Conservation (phyloP, 108 stramenopile genomes). For the Craspedostauros australis region DNA sequence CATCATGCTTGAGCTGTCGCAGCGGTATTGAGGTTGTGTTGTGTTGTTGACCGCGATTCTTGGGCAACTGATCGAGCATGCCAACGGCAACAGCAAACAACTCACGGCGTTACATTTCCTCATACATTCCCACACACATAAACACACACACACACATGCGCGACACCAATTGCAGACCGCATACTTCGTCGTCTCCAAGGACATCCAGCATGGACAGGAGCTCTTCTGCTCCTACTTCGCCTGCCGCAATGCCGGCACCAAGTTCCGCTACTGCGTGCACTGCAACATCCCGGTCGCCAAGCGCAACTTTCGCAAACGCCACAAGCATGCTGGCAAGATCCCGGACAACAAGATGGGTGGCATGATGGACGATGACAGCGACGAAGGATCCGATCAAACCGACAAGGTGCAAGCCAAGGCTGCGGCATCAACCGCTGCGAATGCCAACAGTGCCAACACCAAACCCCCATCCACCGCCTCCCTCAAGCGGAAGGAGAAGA, state of each 20-base stretch:
- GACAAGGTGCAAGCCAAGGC: not conserved
- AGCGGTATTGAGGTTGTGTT: too few relatives aligned
- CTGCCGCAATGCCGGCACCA: slow-evolving; percentile 73
- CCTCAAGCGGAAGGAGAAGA: too few relatives aligned
- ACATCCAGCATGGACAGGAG: slow-evolving; percentile 74
- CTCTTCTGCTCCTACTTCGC: slow-evolving; percentile 71
- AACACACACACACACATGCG: not conserved
- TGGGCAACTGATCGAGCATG: too few relatives aligned
- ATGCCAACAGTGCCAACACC: not conserved
- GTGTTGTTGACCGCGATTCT: too few relatives aligned
- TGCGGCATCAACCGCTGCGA: not conserved
- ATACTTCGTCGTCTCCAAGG: slow-evolving; percentile 68
- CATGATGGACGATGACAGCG: not conserved
- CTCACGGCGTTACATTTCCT: not conserved
- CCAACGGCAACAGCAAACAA: not conserved
- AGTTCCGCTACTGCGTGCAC: slow-evolving; percentile 66
- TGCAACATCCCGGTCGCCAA: slow-evolving; percentile 79
- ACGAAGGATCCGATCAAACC: not conserved
- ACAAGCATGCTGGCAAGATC: slow-evolving; percentile 47
- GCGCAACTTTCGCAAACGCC: slow-evolving; percentile 72
- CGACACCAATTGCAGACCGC: slow-evolving; percentile 35
- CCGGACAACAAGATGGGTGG: not conserved
- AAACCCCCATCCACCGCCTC: too few relatives aligned
- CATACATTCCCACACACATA: not conserved
- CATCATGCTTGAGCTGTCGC: too few relatives aligned